Evolutionary conservation across 345 rosid species (phyloP), one percentile per base, ranked within the genome.

Genomic region (Pelargonium nanum): DNA sequence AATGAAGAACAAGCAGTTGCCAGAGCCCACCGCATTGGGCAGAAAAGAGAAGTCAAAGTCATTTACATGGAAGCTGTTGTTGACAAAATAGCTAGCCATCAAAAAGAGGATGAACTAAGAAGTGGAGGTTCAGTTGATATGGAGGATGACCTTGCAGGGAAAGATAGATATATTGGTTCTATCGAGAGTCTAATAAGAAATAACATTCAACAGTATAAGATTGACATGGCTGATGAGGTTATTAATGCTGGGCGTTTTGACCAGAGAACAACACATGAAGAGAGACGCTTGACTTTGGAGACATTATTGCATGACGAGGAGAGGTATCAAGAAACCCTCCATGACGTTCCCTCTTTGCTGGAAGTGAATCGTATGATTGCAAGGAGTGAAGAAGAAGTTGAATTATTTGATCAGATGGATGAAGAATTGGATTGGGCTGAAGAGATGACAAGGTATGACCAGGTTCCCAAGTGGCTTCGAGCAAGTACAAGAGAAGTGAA

Each of bases 1-100:
- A 94, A 94, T 76, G 99, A 94, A 82, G 99, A 94, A 68, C 99
- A 94, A 71, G 99, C 99, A 59, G 97, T 94, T 75, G 99, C 99
- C 25, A 94, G 99, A 74, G 99, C 99, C 62, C 99, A 94, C 68
- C 94, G 99, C 68, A 94, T 90, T 74, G 99, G 99, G 68, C 99
- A 94, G 75, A 90, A 63, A 51, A 83, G 99, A 71, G 99, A 90
- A 78, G 99, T 94, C 24, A 94, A 90, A 72, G 97, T 94, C 58
- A 88, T 94, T 66, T 94, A 94, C 74, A 80, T 94, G 99, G 99
- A 94, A 79, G 97, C 97, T 59, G 99, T 94, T 68, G 99, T 94
- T 67, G 89, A 78, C 76, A 88, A 94, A 79, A 63, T 86, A 45
- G 71, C 99, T 17, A 86, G 96, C 83, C 84, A 88, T 73, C 95